Base-by-base conservation (phyloP, 2,329 filamentous ascomycete species). In the Thielaviopsis ethacetica region DNA sequence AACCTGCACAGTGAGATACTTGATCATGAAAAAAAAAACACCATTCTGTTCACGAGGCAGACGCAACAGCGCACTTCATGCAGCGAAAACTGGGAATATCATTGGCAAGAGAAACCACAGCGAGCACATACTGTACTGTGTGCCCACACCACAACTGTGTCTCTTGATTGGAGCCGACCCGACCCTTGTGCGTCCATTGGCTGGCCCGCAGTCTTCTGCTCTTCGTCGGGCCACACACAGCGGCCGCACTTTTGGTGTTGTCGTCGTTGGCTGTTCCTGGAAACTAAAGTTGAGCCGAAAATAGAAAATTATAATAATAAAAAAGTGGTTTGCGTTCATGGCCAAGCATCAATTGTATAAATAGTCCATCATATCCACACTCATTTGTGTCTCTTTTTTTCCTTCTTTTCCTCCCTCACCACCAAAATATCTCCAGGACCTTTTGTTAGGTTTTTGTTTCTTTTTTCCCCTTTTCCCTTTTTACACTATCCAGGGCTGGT, bases 391-490 rank as follows among this genome's bases (percentile, higher is more conserved):
- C 65, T 68, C 66, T 65, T 66, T 50, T 69, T 66, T 68, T 67
- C 72, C 71, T 71, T 65, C 66, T 68, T 73, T 74, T 70, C 72
- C 73, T 67, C 67, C 67, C 67, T 81, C 76, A 84, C n/a, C n/a
- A 83, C 83, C 86, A 86, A 82, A 75, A 71, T 77, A 77, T 73
- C 68, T 66, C 69, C 71, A 68, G 76, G 76, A 76, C 74, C 74
- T 73, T 71, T 72, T 75, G 71, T 71, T 74, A 76, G 72, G 71
- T 75, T 80, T 77, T 75, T 68, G 66, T 68, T 68, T 64, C 64
- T 64, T 64, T 64, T 61, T 67, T 67, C 70, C 65, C 62, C 63
- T 68, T 67, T 70, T 71, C 70, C 67, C 69, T 69, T 66, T 70
- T 69, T 68, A 65, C 66, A 64, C 69, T 66, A 63, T 65, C 58